Conservation (phyloP, 2,329 filamentous ascomycete species). For the Sporothrix brasiliensis region DNA sequence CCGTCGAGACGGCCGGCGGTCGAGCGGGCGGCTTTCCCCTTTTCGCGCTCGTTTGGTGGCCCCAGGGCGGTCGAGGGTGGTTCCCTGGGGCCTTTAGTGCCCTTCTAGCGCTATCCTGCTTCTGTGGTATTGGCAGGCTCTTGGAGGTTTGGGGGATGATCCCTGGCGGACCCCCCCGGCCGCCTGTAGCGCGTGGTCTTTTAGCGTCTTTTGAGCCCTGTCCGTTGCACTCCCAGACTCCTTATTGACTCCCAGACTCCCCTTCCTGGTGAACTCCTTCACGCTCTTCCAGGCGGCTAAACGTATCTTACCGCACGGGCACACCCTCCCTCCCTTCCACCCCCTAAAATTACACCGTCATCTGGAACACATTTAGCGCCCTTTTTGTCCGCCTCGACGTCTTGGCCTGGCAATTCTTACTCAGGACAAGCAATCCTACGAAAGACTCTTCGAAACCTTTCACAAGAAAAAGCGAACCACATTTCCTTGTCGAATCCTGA, state of each 20-base stretch:
- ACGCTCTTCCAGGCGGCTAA: not conserved
- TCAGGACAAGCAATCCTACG: no score
- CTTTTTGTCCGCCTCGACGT: not conserved
- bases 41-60: slow-evolving; percentile 32
- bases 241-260: no score
- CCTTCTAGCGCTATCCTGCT: slow-evolving; percentile 26
- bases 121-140: slow-evolving; percentile 8
- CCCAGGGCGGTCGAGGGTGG: slow-evolving; percentile 10
- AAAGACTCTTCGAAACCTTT: no score
- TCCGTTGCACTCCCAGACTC: not conserved
- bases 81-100: slow-evolving; percentile 17
- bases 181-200: not conserved
- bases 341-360: slow-evolving; percentile 10
- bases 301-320: not conserved
- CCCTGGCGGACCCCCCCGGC: not conserved
- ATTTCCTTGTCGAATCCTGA: slow-evolving; percentile 22
- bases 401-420: not conserved
- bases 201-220: not conserved
- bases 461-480: not conserved
- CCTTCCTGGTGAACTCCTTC: no score
- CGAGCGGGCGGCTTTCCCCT: slow-evolving; percentile 35
- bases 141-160: slow-evolving; percentile 15
- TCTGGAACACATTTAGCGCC: slow-evolving; percentile 7
- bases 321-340: slow-evolving; percentile 1
- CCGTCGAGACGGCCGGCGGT: slow-evolving; percentile 33